These are phyloP conservation scores for Tetracladium setigerum DNA, from an alignment of 495 filamentous ascomycete genomes.

Conservation along the genomic window DNA sequence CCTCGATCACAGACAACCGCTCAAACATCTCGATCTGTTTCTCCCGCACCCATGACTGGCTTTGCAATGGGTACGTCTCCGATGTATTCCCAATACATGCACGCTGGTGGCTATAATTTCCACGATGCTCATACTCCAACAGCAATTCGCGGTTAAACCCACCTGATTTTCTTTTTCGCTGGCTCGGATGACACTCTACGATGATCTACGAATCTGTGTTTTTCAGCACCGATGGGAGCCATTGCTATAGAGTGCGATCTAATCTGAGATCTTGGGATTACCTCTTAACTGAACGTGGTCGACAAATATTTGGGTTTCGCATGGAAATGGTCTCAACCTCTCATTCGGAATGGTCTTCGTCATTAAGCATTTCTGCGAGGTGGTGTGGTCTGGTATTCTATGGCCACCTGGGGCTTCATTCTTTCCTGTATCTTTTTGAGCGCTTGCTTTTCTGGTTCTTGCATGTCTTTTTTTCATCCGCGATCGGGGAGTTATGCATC, in stretches of 20 bases:
- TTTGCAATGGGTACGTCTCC: constrained; percentile 25
- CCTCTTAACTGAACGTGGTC: constrained; percentile 24
- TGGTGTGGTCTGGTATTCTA: constrained; percentile 4
- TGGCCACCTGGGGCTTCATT: background rate
- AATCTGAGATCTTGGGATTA: constrained; percentile 8
- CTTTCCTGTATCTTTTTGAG: constrained; percentile 16
- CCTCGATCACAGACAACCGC: constrained; percentile 13
- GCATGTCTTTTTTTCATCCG: constrained; percentile 16
- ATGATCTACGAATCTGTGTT: constrained; percentile 4
- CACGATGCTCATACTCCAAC: constrained; percentile 23
- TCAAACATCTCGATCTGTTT: constrained; percentile 17
- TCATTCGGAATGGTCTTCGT: constrained; percentile 1
- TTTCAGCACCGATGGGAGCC: constrained; percentile 2
- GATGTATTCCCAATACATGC: constrained; percentile 21
- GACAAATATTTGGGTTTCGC: background rate
- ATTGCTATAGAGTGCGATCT: background rate
- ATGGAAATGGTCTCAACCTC: background rate
- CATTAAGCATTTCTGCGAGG: constrained; percentile 20
- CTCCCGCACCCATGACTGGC: constrained; percentile 24
- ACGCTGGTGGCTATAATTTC: constrained; percentile 20
- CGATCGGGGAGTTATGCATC: background rate
- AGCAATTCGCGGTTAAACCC: constrained; percentile 23
- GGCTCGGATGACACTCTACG: background rate
- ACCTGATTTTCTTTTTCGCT: background rate
- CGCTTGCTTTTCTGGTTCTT: constrained; percentile 17